Base-by-base conservation (phyloP, 768 basidiomycete genomes). In the Lactifluus echinatus region DNA sequence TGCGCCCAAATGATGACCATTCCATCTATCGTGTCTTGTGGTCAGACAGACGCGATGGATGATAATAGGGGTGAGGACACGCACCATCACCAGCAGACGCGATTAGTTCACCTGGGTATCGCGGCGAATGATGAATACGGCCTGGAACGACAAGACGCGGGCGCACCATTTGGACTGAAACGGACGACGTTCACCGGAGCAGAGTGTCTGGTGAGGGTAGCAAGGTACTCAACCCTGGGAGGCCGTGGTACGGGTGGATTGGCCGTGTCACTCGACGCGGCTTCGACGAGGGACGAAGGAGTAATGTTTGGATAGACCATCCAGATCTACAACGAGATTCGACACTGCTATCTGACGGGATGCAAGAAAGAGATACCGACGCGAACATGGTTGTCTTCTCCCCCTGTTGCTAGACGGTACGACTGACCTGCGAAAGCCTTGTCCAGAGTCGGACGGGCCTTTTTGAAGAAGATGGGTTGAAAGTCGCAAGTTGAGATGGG, bases 401-500 rank as follows among this genome's bases (percentile, higher is more conserved):
- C 96, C 12, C 85, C 93, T 0, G 96, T 97, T 0, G 93, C 96
- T 19, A 99, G 75, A 63, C 88, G 80, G 74, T 96, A 97, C n/a
- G 83, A 72, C 73, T 91, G 86, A 19, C 76, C 74, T 8, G 80
- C 78, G 67, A 79, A 88, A 61, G 73, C 77, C 69, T 72, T 75
- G 61, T 75, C 74, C 61, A 82, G 78, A 17, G 65, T 56, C 17
- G 86, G 85, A 72, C 86, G 82, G 73, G 87, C 84, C 71, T 84
- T 87, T 76, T 88, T 89, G 76, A 79, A 89, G 1, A 87, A 74
- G 31, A 84, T 68, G 19, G 91, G 86, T 68, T 98, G 96, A 68
- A 96, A 96, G 76, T 99, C 96, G 71, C 90, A 92, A 15, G 93
- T 90, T 43, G 92, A 94, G 71, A 99, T 94, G 44, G 93, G 93